Conservation (phyloP, 176 grass and related monocot species). For the Lolium rigidum region DNA sequence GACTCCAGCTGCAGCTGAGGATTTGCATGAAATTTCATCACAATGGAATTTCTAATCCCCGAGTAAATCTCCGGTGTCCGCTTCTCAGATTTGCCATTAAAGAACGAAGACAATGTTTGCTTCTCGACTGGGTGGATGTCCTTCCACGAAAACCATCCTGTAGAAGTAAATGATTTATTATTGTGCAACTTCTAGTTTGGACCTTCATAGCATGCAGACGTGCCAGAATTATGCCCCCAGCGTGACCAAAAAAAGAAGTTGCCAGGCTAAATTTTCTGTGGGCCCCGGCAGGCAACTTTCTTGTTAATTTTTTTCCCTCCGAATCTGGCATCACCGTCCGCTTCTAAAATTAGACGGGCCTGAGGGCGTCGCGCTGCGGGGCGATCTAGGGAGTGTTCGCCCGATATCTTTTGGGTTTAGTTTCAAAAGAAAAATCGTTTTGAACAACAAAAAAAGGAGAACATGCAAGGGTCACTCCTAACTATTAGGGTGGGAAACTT, state of each 20-base stretch:
- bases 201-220: no score
- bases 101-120: conserved; percentile 86
- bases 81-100: conserved; percentile 88
- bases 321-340: no score
- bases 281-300: no score
- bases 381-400: no score
- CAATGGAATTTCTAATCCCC: conserved; percentile 87
- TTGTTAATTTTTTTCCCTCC: no score
- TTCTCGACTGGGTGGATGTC: conserved; percentile 84
- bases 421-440: conserved; percentile 6
- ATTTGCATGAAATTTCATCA: conserved; percentile 89
- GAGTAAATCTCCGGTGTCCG: conserved; percentile 80
- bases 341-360: no score
- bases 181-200: conserved; percentile 13
- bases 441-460: conserved; percentile 12
- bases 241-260: no score
- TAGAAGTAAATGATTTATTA: conserved; percentile 48
- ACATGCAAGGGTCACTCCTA: conserved; percentile 5
- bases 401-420: background rate
- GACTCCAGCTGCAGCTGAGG: conserved; percentile 77
- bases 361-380: no score
- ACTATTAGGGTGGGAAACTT: conserved; percentile 22
- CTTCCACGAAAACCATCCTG: conserved; percentile 99
- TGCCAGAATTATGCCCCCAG: no score
- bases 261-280: no score